phyloP scores from a whole-genome alignment of 192 early-diverging fungal species.

The Gonapodya sp. region DNA sequence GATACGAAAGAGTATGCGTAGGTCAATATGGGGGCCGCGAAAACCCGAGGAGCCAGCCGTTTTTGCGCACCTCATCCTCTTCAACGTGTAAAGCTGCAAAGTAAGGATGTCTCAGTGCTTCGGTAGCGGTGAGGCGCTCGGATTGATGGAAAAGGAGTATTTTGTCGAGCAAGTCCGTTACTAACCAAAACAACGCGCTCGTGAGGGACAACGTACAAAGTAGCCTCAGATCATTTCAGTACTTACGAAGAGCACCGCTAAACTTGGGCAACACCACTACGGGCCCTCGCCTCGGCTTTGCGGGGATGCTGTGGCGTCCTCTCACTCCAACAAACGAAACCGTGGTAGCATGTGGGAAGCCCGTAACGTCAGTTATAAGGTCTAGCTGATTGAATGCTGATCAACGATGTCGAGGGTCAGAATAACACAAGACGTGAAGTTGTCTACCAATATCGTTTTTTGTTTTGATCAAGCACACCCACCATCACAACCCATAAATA shows the following conservation, averaged over 20 bases:
- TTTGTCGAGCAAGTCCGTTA: not conserved
- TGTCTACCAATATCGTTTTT: too few species aligned
- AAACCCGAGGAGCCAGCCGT: not conserved
- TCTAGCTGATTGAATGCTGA: not conserved
- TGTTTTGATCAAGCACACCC: not conserved
- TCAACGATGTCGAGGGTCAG: not conserved
- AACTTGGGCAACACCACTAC: not conserved
- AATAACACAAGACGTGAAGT: not conserved
- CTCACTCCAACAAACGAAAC: not conserved
- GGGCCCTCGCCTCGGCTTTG: not conserved
- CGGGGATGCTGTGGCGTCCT: not conserved
- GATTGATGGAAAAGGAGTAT: not conserved
- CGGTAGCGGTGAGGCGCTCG: not conserved
- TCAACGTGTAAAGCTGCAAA: not conserved
- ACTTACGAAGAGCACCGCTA: not conserved
- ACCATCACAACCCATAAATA: conserved; percentile 45
- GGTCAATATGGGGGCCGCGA: not conserved
- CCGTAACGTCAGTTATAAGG: not conserved
- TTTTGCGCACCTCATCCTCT: not conserved
- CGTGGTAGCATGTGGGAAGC: not conserved
- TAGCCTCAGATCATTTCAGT: too few species aligned
- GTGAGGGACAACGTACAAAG: too few species aligned
- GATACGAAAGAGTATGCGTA: not conserved
- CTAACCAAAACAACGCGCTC: too few species aligned
- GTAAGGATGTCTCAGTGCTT: not conserved